Evolutionary conservation across 2,329 filamentous ascomycete genomes (phyloP).

Genomic region (Fusarium pininemorale): DNA sequence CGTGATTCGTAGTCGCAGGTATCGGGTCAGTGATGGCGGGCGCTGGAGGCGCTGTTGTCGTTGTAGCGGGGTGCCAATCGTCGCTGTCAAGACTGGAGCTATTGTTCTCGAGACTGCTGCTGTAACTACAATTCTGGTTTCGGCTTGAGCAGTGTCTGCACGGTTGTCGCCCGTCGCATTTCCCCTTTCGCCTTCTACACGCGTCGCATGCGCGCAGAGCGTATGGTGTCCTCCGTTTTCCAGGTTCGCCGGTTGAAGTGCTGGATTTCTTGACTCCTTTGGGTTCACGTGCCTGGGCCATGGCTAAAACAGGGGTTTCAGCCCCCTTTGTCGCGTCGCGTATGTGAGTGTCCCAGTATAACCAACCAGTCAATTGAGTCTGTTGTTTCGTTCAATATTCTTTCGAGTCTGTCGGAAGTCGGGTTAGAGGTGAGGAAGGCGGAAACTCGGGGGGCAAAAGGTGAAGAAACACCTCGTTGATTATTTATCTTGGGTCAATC

Average conservation of each 20-base stretch:
- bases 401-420: no score
- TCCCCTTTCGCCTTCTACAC: conserved; percentile 16
- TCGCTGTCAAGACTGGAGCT: neutral
- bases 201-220: conserved; percentile 19
- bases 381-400: accelerated
- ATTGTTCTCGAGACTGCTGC: neutral
- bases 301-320: neutral
- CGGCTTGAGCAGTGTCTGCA: conserved; percentile 10
- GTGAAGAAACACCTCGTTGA: neutral
- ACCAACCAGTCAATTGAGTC: no score
- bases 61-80: neutral
- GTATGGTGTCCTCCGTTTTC: conserved; percentile 15
- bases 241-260: neutral
- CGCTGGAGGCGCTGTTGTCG: neutral
- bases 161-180: conserved; percentile 16
- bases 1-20: neutral
- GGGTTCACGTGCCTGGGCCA: conserved; percentile 9
- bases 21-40: neutral
- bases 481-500: neutral
- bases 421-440: neutral
- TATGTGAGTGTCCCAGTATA: neutral
- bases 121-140: conserved; percentile 9
- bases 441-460: neutral
- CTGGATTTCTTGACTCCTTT: conserved; percentile 4
- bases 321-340: neutral